Evolutionary conservation across 306 rosid genomes (phyloP).

Genomic region (Quercus mongolica): DNA sequence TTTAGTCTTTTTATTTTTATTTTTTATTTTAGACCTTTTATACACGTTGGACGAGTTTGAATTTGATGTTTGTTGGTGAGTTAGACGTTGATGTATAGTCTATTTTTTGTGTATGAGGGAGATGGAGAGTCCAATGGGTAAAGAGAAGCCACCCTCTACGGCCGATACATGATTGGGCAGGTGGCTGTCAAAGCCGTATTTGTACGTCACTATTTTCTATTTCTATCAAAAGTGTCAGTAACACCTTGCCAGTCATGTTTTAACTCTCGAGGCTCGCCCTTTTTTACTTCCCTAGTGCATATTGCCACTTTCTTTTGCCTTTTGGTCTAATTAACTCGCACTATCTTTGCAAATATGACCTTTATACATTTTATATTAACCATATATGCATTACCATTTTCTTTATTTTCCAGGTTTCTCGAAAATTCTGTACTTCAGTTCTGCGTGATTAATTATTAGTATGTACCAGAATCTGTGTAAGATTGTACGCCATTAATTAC

Average conservation of each 20-base stretch:
- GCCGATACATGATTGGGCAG: background rate
- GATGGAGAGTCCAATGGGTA: conserved; percentile 6
- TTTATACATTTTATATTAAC: background rate
- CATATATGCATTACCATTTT: too few species aligned
- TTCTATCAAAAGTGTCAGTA: background rate
- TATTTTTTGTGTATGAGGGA: background rate
- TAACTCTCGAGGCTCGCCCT: background rate
- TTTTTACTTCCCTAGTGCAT: background rate
- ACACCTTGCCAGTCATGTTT: conserved; percentile 8
- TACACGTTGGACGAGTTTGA: too few species aligned
- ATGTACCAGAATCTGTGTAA: too few species aligned
- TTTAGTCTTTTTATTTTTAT: too few species aligned
- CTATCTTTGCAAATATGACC: background rate
- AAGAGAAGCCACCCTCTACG: background rate
- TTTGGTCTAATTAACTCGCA: background rate
- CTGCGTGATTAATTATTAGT: too few species aligned
- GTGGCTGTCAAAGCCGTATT: background rate
- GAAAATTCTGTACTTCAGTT: too few species aligned
- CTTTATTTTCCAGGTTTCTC: too few species aligned
- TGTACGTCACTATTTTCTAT: conserved; percentile 12
- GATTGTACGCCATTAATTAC: too few species aligned
- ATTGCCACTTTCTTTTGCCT: background rate
- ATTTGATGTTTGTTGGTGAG: too few species aligned
- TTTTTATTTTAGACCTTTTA: too few species aligned
- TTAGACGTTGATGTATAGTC: background rate